Evolutionary conservation across 192 early-diverging fungal species (phyloP).

Genomic region (Diversispora epigaea): DNA sequence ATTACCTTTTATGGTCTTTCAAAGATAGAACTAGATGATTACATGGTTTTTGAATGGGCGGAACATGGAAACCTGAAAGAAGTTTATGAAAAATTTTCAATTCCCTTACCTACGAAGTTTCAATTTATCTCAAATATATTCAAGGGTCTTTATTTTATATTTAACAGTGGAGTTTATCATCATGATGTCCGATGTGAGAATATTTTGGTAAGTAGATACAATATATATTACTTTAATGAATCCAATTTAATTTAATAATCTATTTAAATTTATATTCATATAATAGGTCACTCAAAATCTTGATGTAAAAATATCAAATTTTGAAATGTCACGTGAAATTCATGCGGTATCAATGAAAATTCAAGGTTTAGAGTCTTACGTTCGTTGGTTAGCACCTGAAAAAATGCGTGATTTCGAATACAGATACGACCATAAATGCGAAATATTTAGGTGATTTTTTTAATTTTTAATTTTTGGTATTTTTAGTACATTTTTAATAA

Average conservation of each 20-base stretch:
- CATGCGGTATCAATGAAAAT: neutral
- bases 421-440: constrained; percentile 4
- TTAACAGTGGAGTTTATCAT: neutral
- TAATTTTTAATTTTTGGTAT: neutral
- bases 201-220: constrained; percentile 11
- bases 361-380: neutral
- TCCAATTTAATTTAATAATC: neutral
- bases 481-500: neutral
- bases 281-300: neutral
- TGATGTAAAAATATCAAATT: constrained; percentile 12
- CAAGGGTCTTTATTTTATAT: neutral
- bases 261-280: neutral
- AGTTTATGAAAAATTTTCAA: neutral
- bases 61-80: constrained; percentile 6
- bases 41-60: constrained; percentile 16
- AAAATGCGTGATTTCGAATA: neutral
- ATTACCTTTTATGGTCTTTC: constrained; percentile 21
- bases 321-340: neutral
- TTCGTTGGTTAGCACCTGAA: constrained; percentile 21
- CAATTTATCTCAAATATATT: neutral
- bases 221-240: neutral
- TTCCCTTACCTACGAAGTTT: neutral
- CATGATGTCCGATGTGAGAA: constrained; percentile 19
- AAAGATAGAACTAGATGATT: neutral
- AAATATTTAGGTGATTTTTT: constrained; percentile 13